These are phyloP conservation scores for Naganishia albida DNA, from an alignment of 1,284 basidiomycete species.

Conservation along the genomic window DNA sequence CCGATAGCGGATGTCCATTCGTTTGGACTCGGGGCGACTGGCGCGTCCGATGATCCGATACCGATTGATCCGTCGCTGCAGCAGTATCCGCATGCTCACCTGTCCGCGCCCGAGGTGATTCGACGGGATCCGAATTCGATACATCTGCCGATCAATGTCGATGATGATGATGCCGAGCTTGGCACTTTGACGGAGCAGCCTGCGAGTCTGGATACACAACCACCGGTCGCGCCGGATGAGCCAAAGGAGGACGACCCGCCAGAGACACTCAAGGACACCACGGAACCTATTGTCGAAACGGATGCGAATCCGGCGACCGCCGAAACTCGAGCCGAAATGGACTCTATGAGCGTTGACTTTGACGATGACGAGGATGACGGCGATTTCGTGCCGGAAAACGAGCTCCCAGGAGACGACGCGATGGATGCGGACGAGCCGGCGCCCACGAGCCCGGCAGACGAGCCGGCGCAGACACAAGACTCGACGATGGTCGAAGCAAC, in stretches of 20 bases:
- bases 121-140: not conserved
- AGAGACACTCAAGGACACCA: not conserved
- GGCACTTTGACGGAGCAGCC: not conserved
- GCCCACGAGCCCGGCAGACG: not conserved
- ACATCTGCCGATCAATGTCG: conserved; percentile 9
- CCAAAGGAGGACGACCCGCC: not conserved
- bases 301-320: not conserved
- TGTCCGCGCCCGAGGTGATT: not conserved
- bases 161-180: not conserved
- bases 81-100: not conserved
- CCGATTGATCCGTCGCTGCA: conserved; percentile 6
- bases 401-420: conserved; percentile 2
- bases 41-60: not conserved
- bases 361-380: conserved; percentile 31
- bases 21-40: not conserved
- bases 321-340: not conserved
- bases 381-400: conserved; percentile 26
- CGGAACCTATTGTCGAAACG: not conserved
- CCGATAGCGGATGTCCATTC: not conserved
- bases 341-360: conserved; percentile 10
- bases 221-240: not conserved
- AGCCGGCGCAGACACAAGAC: conserved; percentile 20
- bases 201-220: not conserved
- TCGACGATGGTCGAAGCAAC: conserved; percentile 16
- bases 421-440: not conserved